phyloP scores from a whole-genome alignment of 2,329 filamentous ascomycete genomes.

The Aspergillus sp. region DNA sequence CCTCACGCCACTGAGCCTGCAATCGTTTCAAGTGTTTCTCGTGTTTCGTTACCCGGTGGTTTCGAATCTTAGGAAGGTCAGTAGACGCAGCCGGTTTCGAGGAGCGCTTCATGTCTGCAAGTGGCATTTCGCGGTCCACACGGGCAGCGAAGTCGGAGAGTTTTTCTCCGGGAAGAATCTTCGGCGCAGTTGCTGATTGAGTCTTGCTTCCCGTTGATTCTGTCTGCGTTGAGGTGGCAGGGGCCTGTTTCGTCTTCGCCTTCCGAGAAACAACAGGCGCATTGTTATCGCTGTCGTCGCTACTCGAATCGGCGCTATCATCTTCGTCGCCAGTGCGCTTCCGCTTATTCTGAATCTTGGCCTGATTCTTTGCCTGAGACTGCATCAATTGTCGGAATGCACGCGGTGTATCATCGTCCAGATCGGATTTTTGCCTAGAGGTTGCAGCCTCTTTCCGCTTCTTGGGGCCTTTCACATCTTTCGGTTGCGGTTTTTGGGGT shows the following conservation, averaged over 20 bases:
- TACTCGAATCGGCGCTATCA: slow-evolving; percentile 15
- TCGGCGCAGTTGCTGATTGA: slow-evolving; percentile 43
- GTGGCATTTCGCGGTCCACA: slow-evolving; percentile 79
- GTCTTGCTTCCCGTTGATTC: background rate
- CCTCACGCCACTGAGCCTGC: slow-evolving; percentile 58
- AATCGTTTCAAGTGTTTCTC: slow-evolving; percentile 72
- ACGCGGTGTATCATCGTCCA: slow-evolving; percentile 77
- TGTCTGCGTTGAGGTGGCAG: background rate
- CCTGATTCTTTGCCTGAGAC: slow-evolving; percentile 52
- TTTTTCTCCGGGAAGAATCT: slow-evolving; percentile 79
- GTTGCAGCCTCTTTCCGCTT: slow-evolving; percentile 16
- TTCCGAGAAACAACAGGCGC: slow-evolving; percentile 21
- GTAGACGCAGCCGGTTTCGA: slow-evolving; percentile 23
- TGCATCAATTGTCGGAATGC: slow-evolving; percentile 86
- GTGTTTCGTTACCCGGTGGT: slow-evolving; percentile 73
- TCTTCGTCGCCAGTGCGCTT: slow-evolving; percentile 35
- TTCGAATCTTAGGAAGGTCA: slow-evolving; percentile 31
- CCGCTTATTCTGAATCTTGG: slow-evolving; percentile 47
- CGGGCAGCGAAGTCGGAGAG: slow-evolving; percentile 78
- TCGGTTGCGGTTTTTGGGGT: slow-evolving; percentile 16
- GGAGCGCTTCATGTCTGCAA: slow-evolving; percentile 68
- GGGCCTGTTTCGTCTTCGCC: background rate
- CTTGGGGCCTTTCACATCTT: background rate
- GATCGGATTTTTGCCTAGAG: slow-evolving; percentile 31
- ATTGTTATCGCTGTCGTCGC: slow-evolving; percentile 14